Evolutionary conservation across 208 protist genomes (phyloP), one percentile per base, ranked within the genome.

Genomic region (Trichomonas vaginalis): DNA sequence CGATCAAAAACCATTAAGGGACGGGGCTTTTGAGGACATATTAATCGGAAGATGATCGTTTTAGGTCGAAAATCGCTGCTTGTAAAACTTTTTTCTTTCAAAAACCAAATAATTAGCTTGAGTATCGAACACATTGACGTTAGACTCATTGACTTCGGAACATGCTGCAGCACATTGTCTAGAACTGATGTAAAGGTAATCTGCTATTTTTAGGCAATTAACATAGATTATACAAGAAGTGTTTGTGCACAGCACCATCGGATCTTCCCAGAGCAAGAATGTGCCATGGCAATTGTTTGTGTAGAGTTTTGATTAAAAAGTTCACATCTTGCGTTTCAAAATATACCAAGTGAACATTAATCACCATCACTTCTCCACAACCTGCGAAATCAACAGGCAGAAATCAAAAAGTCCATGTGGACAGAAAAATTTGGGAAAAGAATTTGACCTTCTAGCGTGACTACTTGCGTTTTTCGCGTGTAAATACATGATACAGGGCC

Each of bases 361-460:
- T 17, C 8, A 35, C 82, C 17, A 9, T 40, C 3, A 35, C 48
- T 27, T 10, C 0, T n/a, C 82, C 82, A 90, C 82, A 90, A 15
- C 82, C 82, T 23, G 82, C 82, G 42, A 90, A 90, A 48, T 90
- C 82, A n/a, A 90, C n/a, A n/a, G 48, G 42, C 82, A 90, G 23
- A 48, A 90, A n/a, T 48, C 82, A n/a, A n/a, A 46, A 21, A 90
- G 4, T 21, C 82, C 82, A n/a, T 90, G n/a, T 48, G 6, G 1
- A 37, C 82, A 90, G n/a, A n/a, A n/a, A 90, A 32, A 48, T 90
- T 90, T 46, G 82, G 82, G n/a, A 90, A 8, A 14, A 90, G 32
- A 90, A 90, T 48, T 48, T 90, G 82, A 10, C 82, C 82, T 90
- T 90, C 82, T 35, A 48, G 37, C 48, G n/a, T 90, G 82, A 90